These are phyloP conservation scores for Houttuynia cordata DNA, from an alignment of 164 flowering plant genomes.

Conservation along the genomic window DNA sequence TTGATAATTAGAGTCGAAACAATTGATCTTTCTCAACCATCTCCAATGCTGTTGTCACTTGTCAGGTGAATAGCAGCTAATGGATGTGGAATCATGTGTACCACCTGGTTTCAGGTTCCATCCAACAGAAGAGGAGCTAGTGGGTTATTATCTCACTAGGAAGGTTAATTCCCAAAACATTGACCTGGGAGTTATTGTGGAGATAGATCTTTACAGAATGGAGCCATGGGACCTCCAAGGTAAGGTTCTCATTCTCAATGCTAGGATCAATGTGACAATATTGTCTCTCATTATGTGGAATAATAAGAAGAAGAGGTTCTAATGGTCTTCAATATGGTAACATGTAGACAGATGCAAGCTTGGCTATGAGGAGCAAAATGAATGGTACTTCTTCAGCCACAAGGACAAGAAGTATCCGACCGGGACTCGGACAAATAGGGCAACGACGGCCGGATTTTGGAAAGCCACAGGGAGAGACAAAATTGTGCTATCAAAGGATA, in stretches of 20 bases:
- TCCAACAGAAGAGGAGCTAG: slow-evolving; percentile 87
- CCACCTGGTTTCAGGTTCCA: slow-evolving; percentile 90
- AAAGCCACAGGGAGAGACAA: slow-evolving; percentile 83
- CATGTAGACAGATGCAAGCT: slow-evolving; percentile 51
- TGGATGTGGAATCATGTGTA: slow-evolving; percentile 21
- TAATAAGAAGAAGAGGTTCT: neutral
- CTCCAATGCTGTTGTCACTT: neutral
- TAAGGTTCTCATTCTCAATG: slow-evolving; percentile 8
- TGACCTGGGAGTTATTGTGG: slow-evolving; percentile 58
- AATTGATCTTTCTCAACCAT: no score
- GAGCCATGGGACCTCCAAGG: slow-evolving; percentile 95
- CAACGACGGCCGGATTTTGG: slow-evolving; percentile 78
- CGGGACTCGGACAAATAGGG: slow-evolving; percentile 66
- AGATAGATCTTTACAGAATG: slow-evolving; percentile 72
- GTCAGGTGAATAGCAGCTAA: slow-evolving; percentile 4
- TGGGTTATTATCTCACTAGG: slow-evolving; percentile 61
- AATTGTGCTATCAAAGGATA: slow-evolving; percentile 51
- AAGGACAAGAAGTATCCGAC: slow-evolving; percentile 78
- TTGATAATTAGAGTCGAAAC: no score
- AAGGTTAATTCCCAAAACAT: slow-evolving; percentile 47
- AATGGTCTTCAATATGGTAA: neutral
- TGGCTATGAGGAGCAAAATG: slow-evolving; percentile 56
- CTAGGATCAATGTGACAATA: neutral
- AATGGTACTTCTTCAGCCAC: slow-evolving; percentile 86
- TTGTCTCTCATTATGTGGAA: neutral